Base-by-base conservation (phyloP, 768 basidiomycete genomes). In the Mycena haematopus region DNA sequence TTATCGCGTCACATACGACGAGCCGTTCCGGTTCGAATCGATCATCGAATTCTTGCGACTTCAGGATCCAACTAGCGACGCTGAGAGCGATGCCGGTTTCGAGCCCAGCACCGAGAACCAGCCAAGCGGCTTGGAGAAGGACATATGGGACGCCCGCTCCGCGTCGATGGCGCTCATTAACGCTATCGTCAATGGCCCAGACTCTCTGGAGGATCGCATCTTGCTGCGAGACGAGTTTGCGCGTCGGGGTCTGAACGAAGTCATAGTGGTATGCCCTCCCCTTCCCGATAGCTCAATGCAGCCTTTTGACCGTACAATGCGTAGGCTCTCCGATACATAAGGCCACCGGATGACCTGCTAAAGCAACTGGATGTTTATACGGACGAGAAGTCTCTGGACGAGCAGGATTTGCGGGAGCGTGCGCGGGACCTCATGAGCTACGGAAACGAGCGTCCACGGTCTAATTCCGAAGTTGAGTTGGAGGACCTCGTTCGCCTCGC, bases 351-450 rank as follows among this genome's bases (percentile, higher is more conserved):
- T n/a, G 72, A 68, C 4, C 75, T 96, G n/a, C 71, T 91, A n/a
- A 90, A 82, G 0, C 95, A 96, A 68, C 76, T 95, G 7, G 85
- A 90, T 64, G 81, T 93, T 27, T 96, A 95, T 68, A 83, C 85
- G 0, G 94, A 96, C 65, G 94, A 96, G 73, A 92, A 93, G 68
- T 91, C 89, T 47, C 94, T 96, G 69, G 95, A 97, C 71, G 91
- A 93, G 72, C 88, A 91, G 70, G 92, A 95, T 52, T 82, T 92
- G 75, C 86, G 87, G 40, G 88, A 95, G 65, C 83, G 86, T 36
- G 79, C 84, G 38, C 80, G 76, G 36, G 69, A 68, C 51, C 49
- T 79, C 19, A 67, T 81, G 50, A 52, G 63, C 13, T 31, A 46
- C 36, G 73, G 68, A 8, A 78, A 78, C 38, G 71, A 76, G 47